phyloP scores from a whole-genome alignment of 1,284 basidiomycete genomes.

The Malassezia psittaci region DNA sequence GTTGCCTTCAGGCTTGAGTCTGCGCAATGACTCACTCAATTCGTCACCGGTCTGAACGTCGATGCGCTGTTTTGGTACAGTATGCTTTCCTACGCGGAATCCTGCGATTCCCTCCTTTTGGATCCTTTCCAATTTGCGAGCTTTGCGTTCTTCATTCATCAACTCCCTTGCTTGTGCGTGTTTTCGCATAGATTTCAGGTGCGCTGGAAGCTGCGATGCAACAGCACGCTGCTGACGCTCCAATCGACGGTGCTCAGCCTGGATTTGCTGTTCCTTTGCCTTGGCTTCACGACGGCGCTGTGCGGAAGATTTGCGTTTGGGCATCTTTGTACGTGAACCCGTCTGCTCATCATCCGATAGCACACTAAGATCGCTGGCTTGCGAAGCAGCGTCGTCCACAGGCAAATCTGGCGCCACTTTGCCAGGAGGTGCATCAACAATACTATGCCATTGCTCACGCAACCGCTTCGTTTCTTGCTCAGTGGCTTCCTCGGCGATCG shows the following conservation, averaged over 20 bases:
- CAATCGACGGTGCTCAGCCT: conserved; percentile 19
- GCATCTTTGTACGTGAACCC: conserved; percentile 6
- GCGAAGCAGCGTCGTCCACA: conserved; percentile 17
- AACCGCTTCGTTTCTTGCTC: conserved; percentile 48
- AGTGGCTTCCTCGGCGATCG: conserved; percentile 56
- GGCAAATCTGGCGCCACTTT: conserved; percentile 24
- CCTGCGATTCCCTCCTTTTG: conserved; percentile 26
- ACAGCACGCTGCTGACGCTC: conserved; percentile 21
- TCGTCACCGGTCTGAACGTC: conserved; percentile 88
- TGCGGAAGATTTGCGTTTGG: conserved; percentile 29
- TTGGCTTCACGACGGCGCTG: conserved; percentile 21
- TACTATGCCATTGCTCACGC: conserved; percentile 7
- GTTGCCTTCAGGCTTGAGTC: conserved; percentile 85
- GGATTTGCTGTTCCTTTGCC: conserved; percentile 21
- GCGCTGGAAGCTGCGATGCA: conserved; percentile 23
- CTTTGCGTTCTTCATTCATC: conserved; percentile 18
- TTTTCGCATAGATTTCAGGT: conserved; percentile 6
- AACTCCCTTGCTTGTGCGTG: conserved; percentile 5
- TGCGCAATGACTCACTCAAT: conserved; percentile 71
- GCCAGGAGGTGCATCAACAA: conserved; percentile 12
- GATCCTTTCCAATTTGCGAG: conserved; percentile 19
- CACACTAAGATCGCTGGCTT: conserved; percentile 1
- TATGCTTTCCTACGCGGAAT: conserved; percentile 24
- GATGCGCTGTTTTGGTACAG: conserved; percentile 18
- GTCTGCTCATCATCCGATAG: conserved; percentile 16